These are phyloP conservation scores for Volvox carteri DNA, from an alignment of 163 green algal species.

Conservation along the genomic window DNA sequence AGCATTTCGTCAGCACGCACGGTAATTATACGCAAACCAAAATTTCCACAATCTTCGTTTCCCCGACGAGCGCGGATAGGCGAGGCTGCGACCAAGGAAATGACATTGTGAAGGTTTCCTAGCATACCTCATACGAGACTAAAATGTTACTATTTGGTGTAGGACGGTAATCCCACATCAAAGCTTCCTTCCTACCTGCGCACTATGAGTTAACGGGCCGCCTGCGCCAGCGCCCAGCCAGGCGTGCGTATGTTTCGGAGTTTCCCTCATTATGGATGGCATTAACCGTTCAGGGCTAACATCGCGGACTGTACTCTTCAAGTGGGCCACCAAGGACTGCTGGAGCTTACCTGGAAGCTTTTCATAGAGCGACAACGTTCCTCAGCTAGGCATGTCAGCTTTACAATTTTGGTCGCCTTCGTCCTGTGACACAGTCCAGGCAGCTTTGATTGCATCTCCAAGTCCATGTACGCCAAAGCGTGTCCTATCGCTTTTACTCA, in stretches of 20 bases:
- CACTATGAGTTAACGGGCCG: neutral
- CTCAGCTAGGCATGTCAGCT: neutral
- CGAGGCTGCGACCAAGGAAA: too few relatives aligned
- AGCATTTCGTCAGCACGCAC: too few relatives aligned
- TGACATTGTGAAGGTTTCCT: too few relatives aligned
- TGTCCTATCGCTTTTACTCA: constrained; percentile 19
- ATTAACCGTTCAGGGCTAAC: neutral
- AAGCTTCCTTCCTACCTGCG: too few relatives aligned
- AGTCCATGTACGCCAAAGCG: neutral
- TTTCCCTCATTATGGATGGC: neutral
- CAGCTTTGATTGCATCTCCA: neutral
- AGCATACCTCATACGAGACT: too few relatives aligned
- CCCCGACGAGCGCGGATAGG: too few relatives aligned
- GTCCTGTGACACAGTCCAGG: neutral
- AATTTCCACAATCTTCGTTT: too few relatives aligned
- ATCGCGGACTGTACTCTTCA: neutral
- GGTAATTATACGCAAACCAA: too few relatives aligned
- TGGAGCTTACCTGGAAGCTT: neutral
- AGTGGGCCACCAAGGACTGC: neutral
- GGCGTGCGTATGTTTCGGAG: neutral
- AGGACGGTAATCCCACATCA: too few relatives aligned
- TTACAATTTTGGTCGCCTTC: neutral
- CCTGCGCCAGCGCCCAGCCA: neutral
- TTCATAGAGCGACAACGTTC: neutral
- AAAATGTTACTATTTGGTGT: too few relatives aligned